phyloP scores from a whole-genome alignment of 768 basidiomycete genomes.

The Sistotremastrum suecicum region DNA sequence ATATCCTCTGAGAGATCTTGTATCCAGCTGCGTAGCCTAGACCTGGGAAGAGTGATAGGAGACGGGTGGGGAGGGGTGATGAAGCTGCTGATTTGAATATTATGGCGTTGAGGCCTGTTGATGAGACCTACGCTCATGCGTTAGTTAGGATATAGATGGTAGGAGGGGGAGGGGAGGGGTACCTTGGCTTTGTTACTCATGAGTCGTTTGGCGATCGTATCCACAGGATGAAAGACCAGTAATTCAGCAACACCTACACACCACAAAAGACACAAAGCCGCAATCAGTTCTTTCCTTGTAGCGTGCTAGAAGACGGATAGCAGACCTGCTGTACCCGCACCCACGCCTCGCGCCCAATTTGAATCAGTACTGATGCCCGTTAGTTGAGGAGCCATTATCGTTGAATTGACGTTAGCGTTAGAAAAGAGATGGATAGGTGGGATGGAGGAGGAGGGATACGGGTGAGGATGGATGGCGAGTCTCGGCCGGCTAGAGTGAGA shows the following conservation, averaged over 20 bases:
- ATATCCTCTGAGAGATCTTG: constrained; percentile 86
- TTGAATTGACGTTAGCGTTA: too few relatives aligned
- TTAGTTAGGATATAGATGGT: neutral
- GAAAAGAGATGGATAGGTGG: too few relatives aligned
- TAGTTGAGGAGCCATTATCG: too few relatives aligned
- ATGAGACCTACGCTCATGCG: constrained; percentile 35
- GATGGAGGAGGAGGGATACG: too few relatives aligned
- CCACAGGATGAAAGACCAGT: constrained; percentile 88
- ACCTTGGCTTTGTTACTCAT: constrained; percentile 96
- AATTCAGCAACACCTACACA: constrained; percentile 97
- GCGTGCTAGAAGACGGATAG: neutral
- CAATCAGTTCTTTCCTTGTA: neutral
- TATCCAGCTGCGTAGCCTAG: constrained; percentile 98
- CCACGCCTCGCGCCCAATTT: too few relatives aligned
- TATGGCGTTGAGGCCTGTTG: constrained; percentile 52
- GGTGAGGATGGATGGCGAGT: too few relatives aligned
- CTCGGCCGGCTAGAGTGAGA: too few relatives aligned
- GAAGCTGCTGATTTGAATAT: constrained; percentile 78
- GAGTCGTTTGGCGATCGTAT: constrained; percentile 95
- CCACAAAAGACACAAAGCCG: too few relatives aligned
- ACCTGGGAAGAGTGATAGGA: constrained; percentile 92
- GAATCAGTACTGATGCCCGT: too few relatives aligned
- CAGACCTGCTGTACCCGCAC: neutral
- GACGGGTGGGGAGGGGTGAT: constrained; percentile 49
- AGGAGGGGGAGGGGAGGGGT: constrained; percentile 11